These are phyloP conservation scores for Kwoniella sp. DNA, from an alignment of 768 basidiomycete genomes.

Conservation along the genomic window DNA sequence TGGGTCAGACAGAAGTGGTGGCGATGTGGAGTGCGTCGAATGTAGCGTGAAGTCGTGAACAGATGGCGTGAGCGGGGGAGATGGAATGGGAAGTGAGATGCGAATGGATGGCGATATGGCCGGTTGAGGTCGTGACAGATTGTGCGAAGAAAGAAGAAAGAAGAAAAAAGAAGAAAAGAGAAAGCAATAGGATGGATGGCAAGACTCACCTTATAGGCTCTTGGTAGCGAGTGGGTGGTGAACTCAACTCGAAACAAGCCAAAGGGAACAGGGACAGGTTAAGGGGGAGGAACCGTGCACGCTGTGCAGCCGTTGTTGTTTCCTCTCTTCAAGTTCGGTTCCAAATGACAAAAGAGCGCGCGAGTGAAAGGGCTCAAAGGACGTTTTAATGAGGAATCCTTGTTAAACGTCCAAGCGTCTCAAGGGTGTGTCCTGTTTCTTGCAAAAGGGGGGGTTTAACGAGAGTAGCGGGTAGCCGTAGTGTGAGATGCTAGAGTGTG, in stretches of 20 bases:
- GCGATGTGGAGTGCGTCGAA: not conserved
- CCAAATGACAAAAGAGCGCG: not conserved
- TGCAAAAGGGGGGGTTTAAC: conserved; percentile 1
- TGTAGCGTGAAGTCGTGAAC: conserved; percentile 6
- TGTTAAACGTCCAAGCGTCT: not conserved
- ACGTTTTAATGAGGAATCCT: not conserved
- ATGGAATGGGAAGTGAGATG: not conserved
- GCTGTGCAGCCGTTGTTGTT: not conserved
- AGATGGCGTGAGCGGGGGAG: not conserved
- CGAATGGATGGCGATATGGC: no score
- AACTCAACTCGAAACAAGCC: not conserved
- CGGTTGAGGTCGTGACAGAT: not conserved
- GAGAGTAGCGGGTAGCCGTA: not conserved
- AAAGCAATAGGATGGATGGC: no score
- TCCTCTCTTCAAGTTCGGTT: not conserved
- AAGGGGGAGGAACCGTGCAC: conserved; percentile 5
- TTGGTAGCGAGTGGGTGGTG: not conserved
- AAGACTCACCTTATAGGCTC: conserved; percentile 1
- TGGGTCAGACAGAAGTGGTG: not conserved
- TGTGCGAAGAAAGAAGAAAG: not conserved
- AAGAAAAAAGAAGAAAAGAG: no score
- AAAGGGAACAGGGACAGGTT: not conserved
- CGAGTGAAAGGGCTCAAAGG: not conserved
- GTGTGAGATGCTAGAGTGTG: not conserved
- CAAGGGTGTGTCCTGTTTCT: not conserved